Evolutionary conservation across 140 eudicot genomes (phyloP), one percentile per base, ranked within the genome.

Genomic region (Flaveria floridana): DNA sequence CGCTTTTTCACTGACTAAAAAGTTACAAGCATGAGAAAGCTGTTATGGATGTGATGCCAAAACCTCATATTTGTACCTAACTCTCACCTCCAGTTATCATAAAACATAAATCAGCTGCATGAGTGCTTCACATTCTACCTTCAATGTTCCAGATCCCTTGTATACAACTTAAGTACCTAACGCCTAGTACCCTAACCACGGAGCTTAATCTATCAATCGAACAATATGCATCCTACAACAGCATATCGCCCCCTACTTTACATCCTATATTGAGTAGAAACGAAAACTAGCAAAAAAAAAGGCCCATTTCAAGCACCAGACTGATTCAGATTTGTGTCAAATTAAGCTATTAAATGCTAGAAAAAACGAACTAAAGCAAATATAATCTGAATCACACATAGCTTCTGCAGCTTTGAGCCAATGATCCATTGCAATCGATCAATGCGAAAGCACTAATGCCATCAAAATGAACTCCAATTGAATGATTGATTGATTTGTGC

Each of bases 401-500:
- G 97, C 99, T 94, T 94, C 97, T 25, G 99, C 99, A 57, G 96
- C 97, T 84, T 86, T 90, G 75, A 94, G 91, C 99, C 99, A 94
- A 64, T 82, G 80, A 50, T 92, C 94, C 99, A 94, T 94, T 69
- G 80, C 82, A 78, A 71, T 59, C 30, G 82, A 79, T 79, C 73
- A 79, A 62, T 11, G 30, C 16, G 12, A 50, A 21, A 52, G 42
- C 50, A 51, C 57, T 48, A 53, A 63, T 25, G 66, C 57, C 78
- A 79, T 71, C 51, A 50, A 51, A 71, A 34, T 62, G 78, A 71
- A 71, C 12, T 64, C 18, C 5, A 71, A 79, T 79, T 71, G 78
- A 21, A 63, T 3, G 55, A 39, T 39, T 50, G 55, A 39, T 39
- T 50, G 82, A 78, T 61, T 48, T 21, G 18, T 10, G 20, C 46